A percentile compares a stretch with the other conserved stretches of the same genome.
Conservation (phyloP, 768 basidiomycete genomes). For the Termitomyces sp. region DNA sequence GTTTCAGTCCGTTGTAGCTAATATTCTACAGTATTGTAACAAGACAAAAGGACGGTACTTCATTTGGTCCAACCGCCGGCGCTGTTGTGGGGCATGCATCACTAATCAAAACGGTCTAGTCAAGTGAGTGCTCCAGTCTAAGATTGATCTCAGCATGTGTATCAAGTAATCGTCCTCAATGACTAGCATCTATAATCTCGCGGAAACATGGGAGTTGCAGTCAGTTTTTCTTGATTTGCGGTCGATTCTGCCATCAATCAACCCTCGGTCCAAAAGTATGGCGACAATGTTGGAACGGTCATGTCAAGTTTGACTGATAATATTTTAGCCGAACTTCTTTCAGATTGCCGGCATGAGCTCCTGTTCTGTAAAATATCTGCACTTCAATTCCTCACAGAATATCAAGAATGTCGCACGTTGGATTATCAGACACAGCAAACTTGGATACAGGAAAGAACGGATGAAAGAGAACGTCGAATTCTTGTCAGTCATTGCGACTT, state of each 20-base stretch:
- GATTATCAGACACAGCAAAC: not conserved
- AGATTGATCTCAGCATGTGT: not conserved
- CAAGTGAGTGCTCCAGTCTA: not conserved
- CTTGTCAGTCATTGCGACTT: not conserved
- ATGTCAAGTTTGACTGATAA: not conserved
- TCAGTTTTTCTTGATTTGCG: not conserved
- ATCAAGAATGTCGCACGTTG: not conserved
- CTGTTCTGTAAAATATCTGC: not conserved
- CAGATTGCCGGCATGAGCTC: fast-evolving
- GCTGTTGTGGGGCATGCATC: constrained; percentile 10
- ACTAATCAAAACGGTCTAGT: not conserved
- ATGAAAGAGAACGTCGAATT: not conserved
- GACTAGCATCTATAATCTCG: not conserved
- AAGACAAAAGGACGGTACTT: not conserved
- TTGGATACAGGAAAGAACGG: not conserved
- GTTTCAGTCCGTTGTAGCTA: not conserved
- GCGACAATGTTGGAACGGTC: not conserved
- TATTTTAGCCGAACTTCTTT: not conserved
- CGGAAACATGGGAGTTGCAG: too few relatives aligned
- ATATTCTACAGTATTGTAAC: constrained; percentile 2
- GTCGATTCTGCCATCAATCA: not conserved
- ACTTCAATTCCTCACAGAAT: not conserved
- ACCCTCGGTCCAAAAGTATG: not conserved
- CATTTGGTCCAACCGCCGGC: constrained; percentile 9
- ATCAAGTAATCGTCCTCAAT: not conserved